Evolutionary conservation across 306 rosid genomes (phyloP).

Genomic region (Benincasa hispida): DNA sequence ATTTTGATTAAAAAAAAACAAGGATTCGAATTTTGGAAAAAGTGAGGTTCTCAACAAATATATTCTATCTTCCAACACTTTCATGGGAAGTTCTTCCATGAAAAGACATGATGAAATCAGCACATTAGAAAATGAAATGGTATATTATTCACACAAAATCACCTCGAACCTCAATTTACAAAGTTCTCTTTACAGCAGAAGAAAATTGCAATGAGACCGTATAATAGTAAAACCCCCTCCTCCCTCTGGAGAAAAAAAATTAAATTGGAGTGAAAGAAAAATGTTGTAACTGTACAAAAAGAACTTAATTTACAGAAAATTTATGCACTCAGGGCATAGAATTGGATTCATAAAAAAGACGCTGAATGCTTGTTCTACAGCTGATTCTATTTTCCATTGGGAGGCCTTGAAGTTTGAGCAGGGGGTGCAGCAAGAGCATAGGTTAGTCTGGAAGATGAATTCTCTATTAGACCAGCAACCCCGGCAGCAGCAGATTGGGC

Average conservation of each 20-base stretch:
- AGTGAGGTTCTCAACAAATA: background rate
- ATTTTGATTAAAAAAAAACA: background rate
- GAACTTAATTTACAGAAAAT: background rate
- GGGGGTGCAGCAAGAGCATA: conserved; percentile 85
- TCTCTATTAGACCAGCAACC: conserved; percentile 91
- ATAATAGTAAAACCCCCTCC: background rate
- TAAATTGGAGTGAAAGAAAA: background rate
- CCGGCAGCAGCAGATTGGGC: conserved; percentile 99
- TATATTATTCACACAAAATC: conserved; percentile 13
- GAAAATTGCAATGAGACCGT: background rate
- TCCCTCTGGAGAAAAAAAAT: background rate
- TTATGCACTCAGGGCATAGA: background rate
- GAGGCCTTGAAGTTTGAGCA: conserved; percentile 40
- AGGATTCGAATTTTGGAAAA: background rate
- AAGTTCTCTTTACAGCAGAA: background rate
- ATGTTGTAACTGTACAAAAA: background rate
- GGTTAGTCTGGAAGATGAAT: conserved; percentile 74
- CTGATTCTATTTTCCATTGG: conserved; percentile 41
- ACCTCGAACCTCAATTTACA: conserved; percentile 13
- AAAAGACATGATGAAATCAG: background rate
- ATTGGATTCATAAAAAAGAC: background rate
- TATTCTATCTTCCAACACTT: background rate
- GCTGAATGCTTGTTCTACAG: conserved; percentile 9
- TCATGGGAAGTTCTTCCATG: background rate
- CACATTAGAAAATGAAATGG: background rate